phyloP scores from a whole-genome alignment of 176 grass and related monocot genomes.

The Triticum monococcum region DNA sequence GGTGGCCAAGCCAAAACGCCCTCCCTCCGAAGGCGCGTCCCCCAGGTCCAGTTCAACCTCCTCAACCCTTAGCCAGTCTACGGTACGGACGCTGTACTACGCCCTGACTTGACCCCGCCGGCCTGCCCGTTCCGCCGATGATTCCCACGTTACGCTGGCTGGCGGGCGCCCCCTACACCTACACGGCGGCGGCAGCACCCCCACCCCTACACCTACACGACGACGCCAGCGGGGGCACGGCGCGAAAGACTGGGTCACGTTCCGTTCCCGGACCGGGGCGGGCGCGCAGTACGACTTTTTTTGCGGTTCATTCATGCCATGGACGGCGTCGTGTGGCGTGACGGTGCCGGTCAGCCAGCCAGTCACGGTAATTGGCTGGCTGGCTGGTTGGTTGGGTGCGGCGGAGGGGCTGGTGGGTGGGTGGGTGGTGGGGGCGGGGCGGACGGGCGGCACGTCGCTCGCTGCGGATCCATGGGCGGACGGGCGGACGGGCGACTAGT shows the following conservation, averaged over 20 bases:
- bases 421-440: background rate
- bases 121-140: background rate
- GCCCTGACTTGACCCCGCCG: background rate
- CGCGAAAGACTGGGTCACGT: background rate
- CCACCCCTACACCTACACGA: no score
- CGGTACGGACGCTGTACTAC: background rate
- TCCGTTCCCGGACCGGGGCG: background rate
- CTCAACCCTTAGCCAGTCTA: background rate
- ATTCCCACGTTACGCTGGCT: background rate
- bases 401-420: background rate
- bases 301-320: background rate
- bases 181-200: no score
- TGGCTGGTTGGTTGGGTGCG: background rate
- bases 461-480: background rate
- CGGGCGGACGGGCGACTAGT: background rate
- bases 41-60: background rate
- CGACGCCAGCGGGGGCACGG: no score
- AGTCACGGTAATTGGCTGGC: background rate
- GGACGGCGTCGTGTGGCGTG: background rate
- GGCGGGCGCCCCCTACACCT: no score
- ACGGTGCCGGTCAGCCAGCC: background rate
- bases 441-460: background rate
- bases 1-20: background rate
- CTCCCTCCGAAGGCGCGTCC: background rate
- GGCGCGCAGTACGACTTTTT: background rate